Base-by-base conservation (phyloP, 768 basidiomycete species). In the Daedaleopsis nitida region DNA sequence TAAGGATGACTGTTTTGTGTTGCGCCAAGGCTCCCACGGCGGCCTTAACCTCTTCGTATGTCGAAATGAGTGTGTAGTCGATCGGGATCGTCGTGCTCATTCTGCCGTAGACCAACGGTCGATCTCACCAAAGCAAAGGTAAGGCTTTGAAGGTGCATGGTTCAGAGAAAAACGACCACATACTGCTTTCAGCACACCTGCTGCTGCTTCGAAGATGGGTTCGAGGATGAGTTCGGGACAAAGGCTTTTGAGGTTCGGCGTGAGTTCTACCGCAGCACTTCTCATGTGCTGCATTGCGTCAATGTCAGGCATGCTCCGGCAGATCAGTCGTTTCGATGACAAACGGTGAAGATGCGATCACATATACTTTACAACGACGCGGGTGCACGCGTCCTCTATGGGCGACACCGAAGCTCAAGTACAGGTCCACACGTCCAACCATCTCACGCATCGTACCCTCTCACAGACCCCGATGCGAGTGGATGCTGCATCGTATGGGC, bases 1-100 rank as follows among this genome's bases (percentile, higher is more conserved):
- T 76, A 57, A 80, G 37, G 60, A 79, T 69, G 44, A 77, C 62
- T 44, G 13, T 55, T 39, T 21, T 45, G 34, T 23, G 27, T 39
- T 21, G 16, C 7, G 27, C 32, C n/a, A 66, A 58, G 27, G 16
- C 43, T 16, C 12, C 34, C 1, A 53, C 55, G 1, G 58, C 61
- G 3, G 39, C 21, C 5, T 32, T 42, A 8, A 59, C 59, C 11
- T 24, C 24, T n/a, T 50, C 52, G 47, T 60, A 50, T 21, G 58
- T 60, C 17, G 44, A 35, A 38, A 59, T 56, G 34, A 60, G 27
- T 16, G 38, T 39, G 34, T 21, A 49, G 27, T 32, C 27, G 27
- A 32, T 32, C 3, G 27, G 27, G 27, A 32, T 32, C 4, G 27
- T 32, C 4, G 27, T 32, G 27, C 27, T 32, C 27, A 32, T 32